phyloP scores from a whole-genome alignment of 164 flowering plant genomes.

The Houttuynia cordata region DNA sequence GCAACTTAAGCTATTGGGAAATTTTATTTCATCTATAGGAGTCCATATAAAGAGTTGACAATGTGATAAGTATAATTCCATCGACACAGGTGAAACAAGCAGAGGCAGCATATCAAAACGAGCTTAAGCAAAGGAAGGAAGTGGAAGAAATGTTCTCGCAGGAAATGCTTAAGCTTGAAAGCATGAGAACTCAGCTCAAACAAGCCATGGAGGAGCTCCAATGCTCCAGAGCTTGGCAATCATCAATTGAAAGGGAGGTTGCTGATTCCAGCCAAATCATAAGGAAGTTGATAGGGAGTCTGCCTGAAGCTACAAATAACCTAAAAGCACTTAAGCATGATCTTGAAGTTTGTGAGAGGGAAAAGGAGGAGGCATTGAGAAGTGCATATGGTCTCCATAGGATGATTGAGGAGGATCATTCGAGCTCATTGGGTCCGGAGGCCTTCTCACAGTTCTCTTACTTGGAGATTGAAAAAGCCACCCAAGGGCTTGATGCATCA shows the following conservation, averaged over 20 bases:
- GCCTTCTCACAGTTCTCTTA: conserved; percentile 49
- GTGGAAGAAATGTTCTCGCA: conserved; percentile 32
- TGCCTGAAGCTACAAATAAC: conserved; percentile 47
- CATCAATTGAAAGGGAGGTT: conserved; percentile 33
- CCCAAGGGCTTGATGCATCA: conserved; percentile 36
- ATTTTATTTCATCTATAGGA: too few species aligned
- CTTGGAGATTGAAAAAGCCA: conserved; percentile 60
- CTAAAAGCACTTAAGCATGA: conserved; percentile 40
- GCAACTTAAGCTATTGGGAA: background rate
- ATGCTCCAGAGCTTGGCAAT: conserved; percentile 25
- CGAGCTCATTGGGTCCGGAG: conserved; percentile 13
- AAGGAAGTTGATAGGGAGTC: conserved; percentile 48
- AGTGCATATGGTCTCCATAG: conserved; percentile 48
- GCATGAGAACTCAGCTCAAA: conserved; percentile 26
- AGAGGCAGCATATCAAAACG: conserved; percentile 33
- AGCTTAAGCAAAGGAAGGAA: conserved; percentile 35
- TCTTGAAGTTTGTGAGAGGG: conserved; percentile 44
- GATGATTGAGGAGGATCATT: conserved; percentile 19
- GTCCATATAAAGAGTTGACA: too few species aligned
- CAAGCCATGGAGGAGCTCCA: conserved; percentile 32
- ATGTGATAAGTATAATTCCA: background rate
- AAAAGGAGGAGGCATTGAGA: conserved; percentile 52
- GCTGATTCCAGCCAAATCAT: conserved; percentile 20
- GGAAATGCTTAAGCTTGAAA: conserved; percentile 33
- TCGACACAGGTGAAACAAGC: conserved; percentile 42